Conservation (phyloP, 495 filamentous ascomycete species). For the Xylaria castorea region DNA sequence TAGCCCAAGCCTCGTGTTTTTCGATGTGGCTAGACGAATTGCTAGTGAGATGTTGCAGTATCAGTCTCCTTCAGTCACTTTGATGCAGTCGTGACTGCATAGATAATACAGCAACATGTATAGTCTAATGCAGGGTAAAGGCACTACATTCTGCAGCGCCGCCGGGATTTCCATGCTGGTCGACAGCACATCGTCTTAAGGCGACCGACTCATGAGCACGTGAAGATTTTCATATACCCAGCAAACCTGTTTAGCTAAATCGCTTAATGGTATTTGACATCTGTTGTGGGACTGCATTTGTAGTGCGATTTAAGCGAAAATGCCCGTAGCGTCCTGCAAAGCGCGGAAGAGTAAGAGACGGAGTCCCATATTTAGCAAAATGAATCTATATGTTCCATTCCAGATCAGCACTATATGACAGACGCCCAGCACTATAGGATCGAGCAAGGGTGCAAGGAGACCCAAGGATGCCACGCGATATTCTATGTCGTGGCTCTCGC, state of each 20-base stretch:
- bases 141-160: slow-evolving; percentile 3
- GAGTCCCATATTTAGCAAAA: slow-evolving; percentile 12
- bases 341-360: not conserved
- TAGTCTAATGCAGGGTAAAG: slow-evolving; percentile 1
- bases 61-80: not conserved
- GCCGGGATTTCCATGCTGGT: not conserved
- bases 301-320: not conserved
- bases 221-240: not conserved
- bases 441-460: not conserved
- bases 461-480: not conserved
- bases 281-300: not conserved
- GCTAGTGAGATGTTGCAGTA: not conserved
- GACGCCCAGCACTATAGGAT: not conserved
- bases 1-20: slow-evolving; percentile 9
- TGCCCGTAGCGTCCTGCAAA: not conserved
- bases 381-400: not conserved
- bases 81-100: not conserved
- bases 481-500: not conserved
- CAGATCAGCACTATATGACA: not conserved
- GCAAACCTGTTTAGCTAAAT: not conserved
- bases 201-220: not conserved
- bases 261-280: not conserved
- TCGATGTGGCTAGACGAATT: not conserved
- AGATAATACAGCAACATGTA: not conserved
- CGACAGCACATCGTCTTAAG: not conserved